Evolutionary conservation across 257 asterid species (phyloP).

Genomic region (Solanum pimpinellifolium): DNA sequence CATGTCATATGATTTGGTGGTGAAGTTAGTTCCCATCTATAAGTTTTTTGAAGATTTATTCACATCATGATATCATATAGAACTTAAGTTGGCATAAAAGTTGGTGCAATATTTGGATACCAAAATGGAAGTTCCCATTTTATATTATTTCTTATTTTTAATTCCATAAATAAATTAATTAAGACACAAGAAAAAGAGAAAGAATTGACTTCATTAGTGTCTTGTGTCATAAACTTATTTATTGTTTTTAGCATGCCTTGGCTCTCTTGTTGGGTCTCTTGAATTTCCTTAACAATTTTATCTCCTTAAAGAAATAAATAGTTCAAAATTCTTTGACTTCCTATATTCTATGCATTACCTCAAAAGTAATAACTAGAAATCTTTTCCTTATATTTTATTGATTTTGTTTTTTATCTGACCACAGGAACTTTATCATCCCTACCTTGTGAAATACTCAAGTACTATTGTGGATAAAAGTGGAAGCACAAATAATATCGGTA

Average conservation of each 20-base stretch:
- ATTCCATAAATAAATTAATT: background rate
- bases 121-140: background rate
- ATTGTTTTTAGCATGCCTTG: background rate
- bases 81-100: background rate
- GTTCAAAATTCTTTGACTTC: background rate
- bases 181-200: background rate
- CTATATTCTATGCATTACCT: background rate
- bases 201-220: background rate
- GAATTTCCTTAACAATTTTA: background rate
- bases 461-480: conserved; percentile 46
- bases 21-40: background rate
- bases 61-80: background rate
- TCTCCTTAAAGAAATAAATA: background rate
- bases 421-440: conserved; percentile 94
- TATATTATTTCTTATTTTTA: background rate
- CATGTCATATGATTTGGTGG: background rate
- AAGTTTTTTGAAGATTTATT: background rate
- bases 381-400: background rate
- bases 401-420: background rate
- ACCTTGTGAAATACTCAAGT: conserved; percentile 78
- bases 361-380: background rate
- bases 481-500: conserved; percentile 22
- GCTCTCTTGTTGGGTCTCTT: background rate
- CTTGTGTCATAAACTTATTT: background rate
- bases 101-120: background rate